A percentile compares a stretch with the other conserved stretches of the same genome.
Conservation (phyloP, 2,329 filamentous ascomycete genomes). For the Alternaria postmessia region DNA sequence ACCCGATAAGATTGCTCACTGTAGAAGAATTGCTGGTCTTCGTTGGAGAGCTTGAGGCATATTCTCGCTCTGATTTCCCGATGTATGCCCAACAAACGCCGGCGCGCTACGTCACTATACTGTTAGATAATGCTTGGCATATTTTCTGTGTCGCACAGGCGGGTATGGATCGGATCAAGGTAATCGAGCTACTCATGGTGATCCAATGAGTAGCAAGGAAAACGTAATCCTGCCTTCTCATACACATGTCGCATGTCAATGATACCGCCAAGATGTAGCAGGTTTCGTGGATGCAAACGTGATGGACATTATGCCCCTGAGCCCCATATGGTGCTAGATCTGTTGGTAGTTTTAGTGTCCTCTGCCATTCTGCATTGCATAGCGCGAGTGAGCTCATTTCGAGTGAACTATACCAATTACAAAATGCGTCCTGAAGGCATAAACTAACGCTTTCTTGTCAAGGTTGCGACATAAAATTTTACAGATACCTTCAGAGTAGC, state of each 20-base stretch:
- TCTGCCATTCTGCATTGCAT: neutral
- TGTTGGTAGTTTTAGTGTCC: neutral
- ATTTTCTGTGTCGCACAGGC: neutral
- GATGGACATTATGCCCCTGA: neutral
- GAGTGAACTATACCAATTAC: too few species aligned
- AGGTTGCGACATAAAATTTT: too few species aligned
- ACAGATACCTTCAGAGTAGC: too few species aligned
- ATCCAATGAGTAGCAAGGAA: neutral
- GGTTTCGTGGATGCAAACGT: neutral
- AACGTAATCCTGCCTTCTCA: neutral
- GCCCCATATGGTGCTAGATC: neutral
- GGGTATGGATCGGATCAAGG: neutral
- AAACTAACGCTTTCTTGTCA: too few species aligned
- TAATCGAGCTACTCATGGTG: neutral
- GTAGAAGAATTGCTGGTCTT: neutral
- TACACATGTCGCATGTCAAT: neutral
- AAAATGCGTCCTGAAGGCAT: too few species aligned
- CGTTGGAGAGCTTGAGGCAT: neutral
- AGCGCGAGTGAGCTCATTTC: too few species aligned
- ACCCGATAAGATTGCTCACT: neutral
- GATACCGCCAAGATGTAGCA: neutral
- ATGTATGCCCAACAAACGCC: conserved; percentile 1
- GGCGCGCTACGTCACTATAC: neutral
- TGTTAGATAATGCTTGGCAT: neutral
- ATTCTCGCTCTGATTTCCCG: neutral